Percentiles rank a stretch among this genome's conserved stretches.
Evolutionary conservation across 495 filamentous ascomycete species (phyloP).

Genomic region (Amorphotheca resinae): DNA sequence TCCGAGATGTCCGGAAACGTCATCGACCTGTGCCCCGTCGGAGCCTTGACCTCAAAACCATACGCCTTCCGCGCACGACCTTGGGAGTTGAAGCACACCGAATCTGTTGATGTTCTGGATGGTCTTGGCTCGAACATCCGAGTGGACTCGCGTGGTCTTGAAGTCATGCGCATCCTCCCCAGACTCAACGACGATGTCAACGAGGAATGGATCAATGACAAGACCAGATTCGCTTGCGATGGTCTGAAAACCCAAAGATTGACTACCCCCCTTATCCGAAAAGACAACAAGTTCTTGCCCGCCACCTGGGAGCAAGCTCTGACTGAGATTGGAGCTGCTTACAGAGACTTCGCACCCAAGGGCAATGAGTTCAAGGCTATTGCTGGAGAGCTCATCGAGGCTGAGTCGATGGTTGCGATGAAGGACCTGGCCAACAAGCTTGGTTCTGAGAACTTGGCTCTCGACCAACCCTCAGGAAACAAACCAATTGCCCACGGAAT

Average conservation of each 20-base stretch:
- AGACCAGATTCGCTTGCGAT: constrained; percentile 92
- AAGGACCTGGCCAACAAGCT: constrained; percentile 95
- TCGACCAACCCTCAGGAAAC: constrained; percentile 78
- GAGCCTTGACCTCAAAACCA: constrained; percentile 90
- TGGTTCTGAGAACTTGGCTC: constrained; percentile 86
- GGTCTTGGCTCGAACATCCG: constrained; percentile 89
- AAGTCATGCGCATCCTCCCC: constrained; percentile 89
- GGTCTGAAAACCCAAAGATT: constrained; percentile 91
- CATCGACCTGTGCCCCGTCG: constrained; percentile 95
- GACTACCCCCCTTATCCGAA: constrained; percentile 81
- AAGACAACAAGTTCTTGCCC: constrained; percentile 77
- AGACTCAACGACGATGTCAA: constrained; percentile 95
- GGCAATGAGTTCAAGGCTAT: constrained; percentile 93
- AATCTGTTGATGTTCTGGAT: constrained; percentile 90
- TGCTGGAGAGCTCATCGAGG: constrained; percentile 80
- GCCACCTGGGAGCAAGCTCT: constrained; percentile 91
- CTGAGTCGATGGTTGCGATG: constrained; percentile 86
- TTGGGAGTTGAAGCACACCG: constrained; percentile 88
- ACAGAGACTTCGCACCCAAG: constrained; percentile 60
- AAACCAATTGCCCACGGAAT: constrained; percentile 82
- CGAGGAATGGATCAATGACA: constrained; percentile 99
- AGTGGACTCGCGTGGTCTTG: constrained; percentile 82
- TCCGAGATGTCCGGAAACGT: constrained; percentile 94
- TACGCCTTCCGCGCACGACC: constrained; percentile 95
- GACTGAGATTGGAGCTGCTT: constrained; percentile 66